Conservation (phyloP, 495 filamentous ascomycete genomes). For the Aspergillus cavernicola region DNA sequence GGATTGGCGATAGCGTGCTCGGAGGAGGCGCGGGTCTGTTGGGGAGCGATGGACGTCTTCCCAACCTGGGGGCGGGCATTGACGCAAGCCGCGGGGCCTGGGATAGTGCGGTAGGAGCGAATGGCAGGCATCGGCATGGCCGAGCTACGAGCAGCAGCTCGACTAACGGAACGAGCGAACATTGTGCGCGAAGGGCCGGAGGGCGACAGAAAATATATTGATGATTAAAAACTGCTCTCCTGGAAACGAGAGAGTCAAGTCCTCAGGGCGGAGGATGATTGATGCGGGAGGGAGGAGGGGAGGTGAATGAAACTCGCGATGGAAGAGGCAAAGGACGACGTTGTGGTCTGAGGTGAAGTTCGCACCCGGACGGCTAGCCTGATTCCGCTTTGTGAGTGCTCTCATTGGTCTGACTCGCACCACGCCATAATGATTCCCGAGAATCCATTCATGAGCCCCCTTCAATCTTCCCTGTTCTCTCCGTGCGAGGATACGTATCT, state of each 20-base stretch:
- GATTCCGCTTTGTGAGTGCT: slow-evolving; percentile 26
- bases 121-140: slow-evolving; percentile 34
- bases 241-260: slow-evolving; percentile 22
- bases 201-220: slow-evolving; percentile 36
- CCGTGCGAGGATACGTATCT: neutral
- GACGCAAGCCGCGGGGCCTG: slow-evolving; percentile 37
- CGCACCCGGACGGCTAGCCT: slow-evolving; percentile 40
- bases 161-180: slow-evolving; percentile 45
- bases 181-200: slow-evolving; percentile 39
- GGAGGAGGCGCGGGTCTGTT: slow-evolving; percentile 62
- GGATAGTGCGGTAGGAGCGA: slow-evolving; percentile 28
- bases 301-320: slow-evolving; percentile 28
- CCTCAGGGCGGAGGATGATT: slow-evolving; percentile 19
- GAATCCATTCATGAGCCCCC: slow-evolving; percentile 25
- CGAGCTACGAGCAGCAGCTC: slow-evolving; percentile 46
- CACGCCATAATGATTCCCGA: slow-evolving; percentile 9
- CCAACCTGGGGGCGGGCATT: slow-evolving; percentile 29
- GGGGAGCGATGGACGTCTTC: slow-evolving; percentile 29
- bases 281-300: slow-evolving; percentile 29
- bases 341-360: slow-evolving; percentile 44
- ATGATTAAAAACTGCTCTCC: slow-evolving; percentile 19
- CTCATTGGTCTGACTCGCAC: slow-evolving; percentile 33
- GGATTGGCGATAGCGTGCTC: slow-evolving; percentile 96
- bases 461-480: slow-evolving; percentile 13
- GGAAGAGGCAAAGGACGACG: slow-evolving; percentile 37